Conservation (phyloP, 2,329 filamentous ascomycete genomes). For the Diaporthe amygdali region DNA sequence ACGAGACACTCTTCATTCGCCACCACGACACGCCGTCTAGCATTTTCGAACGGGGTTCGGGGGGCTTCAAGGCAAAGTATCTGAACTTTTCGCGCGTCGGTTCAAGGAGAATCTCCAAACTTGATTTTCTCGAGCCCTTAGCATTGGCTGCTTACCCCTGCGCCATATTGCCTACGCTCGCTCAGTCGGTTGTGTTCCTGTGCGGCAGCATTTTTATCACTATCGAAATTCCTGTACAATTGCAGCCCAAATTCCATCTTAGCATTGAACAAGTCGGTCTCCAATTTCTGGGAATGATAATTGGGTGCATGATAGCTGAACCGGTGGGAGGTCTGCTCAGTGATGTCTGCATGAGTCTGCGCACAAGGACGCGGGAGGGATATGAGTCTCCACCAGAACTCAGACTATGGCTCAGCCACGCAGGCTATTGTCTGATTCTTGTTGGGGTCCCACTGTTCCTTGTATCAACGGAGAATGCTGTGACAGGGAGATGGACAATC, state of each 20-base stretch:
- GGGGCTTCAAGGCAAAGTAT: conserved; percentile 48
- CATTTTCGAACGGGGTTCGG: conserved; percentile 12
- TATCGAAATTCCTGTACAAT: conserved; percentile 63
- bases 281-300: conserved; percentile 59
- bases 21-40: conserved; percentile 31
- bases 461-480: conserved; percentile 50
- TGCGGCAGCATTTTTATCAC: conserved; percentile 57
- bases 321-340: conserved; percentile 57
- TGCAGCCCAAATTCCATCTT: conserved; percentile 57
- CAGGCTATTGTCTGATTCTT: conserved; percentile 54
- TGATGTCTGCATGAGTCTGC: conserved; percentile 53
- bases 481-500: conserved; percentile 52
- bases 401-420: conserved; percentile 59
- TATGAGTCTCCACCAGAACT: conserved; percentile 47
- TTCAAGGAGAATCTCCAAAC: conserved; percentile 47
- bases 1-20: conserved; percentile 58
- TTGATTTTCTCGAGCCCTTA: conserved; percentile 54
- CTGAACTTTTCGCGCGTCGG: conserved; percentile 52
- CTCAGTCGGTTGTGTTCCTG: conserved; percentile 60
- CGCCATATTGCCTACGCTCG: conserved; percentile 52
- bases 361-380: conserved; percentile 30
- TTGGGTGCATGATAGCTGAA: conserved; percentile 60
- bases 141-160: conserved; percentile 46
- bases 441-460: conserved; percentile 57
- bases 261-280: conserved; percentile 60